These are phyloP conservation scores for Teunomyces barrocoloradensis DNA, from an alignment of 805 yeast genomes.

Conservation along the genomic window DNA sequence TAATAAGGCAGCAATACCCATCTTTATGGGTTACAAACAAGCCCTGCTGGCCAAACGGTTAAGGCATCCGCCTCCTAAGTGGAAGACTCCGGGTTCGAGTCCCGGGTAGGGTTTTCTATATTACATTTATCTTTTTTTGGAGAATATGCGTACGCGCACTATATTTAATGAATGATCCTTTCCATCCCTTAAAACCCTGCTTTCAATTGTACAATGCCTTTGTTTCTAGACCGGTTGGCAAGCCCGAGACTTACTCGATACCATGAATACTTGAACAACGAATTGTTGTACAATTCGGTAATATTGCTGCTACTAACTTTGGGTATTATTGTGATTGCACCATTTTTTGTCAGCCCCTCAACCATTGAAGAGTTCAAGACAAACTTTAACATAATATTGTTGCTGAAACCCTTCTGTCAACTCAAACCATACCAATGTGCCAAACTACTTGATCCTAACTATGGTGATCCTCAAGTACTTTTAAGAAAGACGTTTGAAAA, in stretches of 20 bases:
- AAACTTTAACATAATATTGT: constrained; percentile 12
- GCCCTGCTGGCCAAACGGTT: constrained; percentile 56
- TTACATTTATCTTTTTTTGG: constrained; percentile 1
- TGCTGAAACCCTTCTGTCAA: constrained; percentile 15
- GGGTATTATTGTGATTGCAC: constrained; percentile 8
- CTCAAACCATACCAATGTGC: constrained; percentile 8
- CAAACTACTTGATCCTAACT: constrained; percentile 1
- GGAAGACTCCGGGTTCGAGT: constrained; percentile 40
- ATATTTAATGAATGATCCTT: neutral
- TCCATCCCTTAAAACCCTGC: neutral
- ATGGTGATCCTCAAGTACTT: neutral
- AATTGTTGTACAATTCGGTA: constrained; percentile 3
- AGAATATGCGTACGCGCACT: neutral
- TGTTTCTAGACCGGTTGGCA: neutral
- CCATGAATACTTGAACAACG: neutral
- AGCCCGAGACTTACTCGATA: neutral
- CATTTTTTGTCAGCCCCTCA: constrained; percentile 13
- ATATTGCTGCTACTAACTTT: constrained; percentile 10
- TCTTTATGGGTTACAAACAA: constrained; percentile 1
- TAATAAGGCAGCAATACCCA: neutral
- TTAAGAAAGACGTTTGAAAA: constrained; percentile 8
- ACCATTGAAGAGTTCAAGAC: constrained; percentile 11
- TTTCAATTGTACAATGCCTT: neutral
- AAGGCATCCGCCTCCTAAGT: constrained; percentile 49
- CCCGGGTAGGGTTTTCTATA: constrained; percentile 32